Evolutionary conservation across 768 basidiomycete genomes (phyloP), one percentile per base, ranked within the genome.

Genomic region (Phlebiopsis gigantea): DNA sequence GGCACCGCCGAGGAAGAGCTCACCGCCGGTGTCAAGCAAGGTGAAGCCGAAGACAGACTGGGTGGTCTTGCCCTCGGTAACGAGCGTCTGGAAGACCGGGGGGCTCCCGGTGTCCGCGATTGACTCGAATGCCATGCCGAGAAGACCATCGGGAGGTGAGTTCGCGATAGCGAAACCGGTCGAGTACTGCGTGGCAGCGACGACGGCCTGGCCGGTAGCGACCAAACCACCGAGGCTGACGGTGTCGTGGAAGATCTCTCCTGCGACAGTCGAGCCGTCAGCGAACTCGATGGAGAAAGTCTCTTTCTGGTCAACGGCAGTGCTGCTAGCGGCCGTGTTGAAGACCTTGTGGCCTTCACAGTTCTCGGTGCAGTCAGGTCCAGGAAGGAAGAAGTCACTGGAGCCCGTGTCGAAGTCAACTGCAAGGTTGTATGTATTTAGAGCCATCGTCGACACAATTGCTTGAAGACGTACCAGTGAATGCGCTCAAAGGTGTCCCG

Each of bases 1-100:
- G 4, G 73, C 72, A 34, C 82, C 84, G 26, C 84, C 84, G 49
- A 87, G 65, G 59, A 75, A 78, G 12, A 87, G 73, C 65, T 82
- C 80, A 21, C 78, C 75, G 21, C 71, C 73, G 12, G 66, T 63
- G 17, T 70, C 28, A 10, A 75, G 63, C 44, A 84, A 69, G 58
- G 78, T 78, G 62, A 84, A 74, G 25, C 75, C 73, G 59, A 84
- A 83, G 56, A 74, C 69, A 46, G 72, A 62, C 34, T 72, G 61
- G 8, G 70, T 58, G 1, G 72, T 65, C 31, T 60, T 53, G 19
- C 67, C 68, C 45, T 77, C 69, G 7, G 68, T 61, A 15, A 78
- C 58, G 34, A 82, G 73, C 24, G 76, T 77, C 51, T 79, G 72
- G 63, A 73, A 70, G 53, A 64, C 55, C 8, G 71, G 65, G 10